Evolutionary conservation across 192 early-diverging fungal species (phyloP).

Genomic region (Rhizophlyctis rosea): DNA sequence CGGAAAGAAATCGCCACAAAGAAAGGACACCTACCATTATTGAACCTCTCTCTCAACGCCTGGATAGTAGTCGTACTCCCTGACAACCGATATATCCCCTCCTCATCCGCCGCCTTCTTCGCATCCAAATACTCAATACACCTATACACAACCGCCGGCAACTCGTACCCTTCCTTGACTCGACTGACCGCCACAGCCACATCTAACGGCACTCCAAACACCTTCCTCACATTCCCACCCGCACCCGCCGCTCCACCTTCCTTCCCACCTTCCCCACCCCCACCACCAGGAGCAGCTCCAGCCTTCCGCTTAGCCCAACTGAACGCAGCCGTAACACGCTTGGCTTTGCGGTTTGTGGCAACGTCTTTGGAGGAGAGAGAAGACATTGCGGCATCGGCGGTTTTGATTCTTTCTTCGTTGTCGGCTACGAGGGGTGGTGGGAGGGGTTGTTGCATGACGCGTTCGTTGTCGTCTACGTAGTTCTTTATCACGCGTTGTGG

Average conservation of each 20-base stretch:
- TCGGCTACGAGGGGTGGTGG: slow-evolving; percentile 27
- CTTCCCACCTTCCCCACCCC: slow-evolving; percentile 20
- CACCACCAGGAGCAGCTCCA: background rate
- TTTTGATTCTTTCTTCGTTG: background rate
- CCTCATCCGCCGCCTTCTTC: slow-evolving; percentile 83
- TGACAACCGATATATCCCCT: slow-evolving; percentile 92
- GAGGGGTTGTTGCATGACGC: slow-evolving; percentile 47
- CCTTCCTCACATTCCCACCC: slow-evolving; percentile 23
- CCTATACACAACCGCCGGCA: slow-evolving; percentile 89
- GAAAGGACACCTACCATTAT: slow-evolving; percentile 48
- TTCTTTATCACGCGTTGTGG: too few relatives aligned
- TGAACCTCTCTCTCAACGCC: slow-evolving; percentile 75
- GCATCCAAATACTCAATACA: slow-evolving; percentile 96
- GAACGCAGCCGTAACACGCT: slow-evolving; percentile 34
- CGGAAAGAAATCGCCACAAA: background rate
- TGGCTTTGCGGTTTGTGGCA: slow-evolving; percentile 21
- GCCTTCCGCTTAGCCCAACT: slow-evolving; percentile 41
- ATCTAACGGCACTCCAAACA: slow-evolving; percentile 89
- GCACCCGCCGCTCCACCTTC: slow-evolving; percentile 15
- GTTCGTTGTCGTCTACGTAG: slow-evolving; percentile 49
- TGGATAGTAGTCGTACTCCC: slow-evolving; percentile 74
- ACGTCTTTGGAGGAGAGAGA: too few relatives aligned
- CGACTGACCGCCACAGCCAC: slow-evolving; percentile 67
- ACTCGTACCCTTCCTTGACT: slow-evolving; percentile 71
- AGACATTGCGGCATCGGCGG: background rate